phyloP scores from a whole-genome alignment of 2,329 filamentous ascomycete genomes.

The Colletotrichum salicis region DNA sequence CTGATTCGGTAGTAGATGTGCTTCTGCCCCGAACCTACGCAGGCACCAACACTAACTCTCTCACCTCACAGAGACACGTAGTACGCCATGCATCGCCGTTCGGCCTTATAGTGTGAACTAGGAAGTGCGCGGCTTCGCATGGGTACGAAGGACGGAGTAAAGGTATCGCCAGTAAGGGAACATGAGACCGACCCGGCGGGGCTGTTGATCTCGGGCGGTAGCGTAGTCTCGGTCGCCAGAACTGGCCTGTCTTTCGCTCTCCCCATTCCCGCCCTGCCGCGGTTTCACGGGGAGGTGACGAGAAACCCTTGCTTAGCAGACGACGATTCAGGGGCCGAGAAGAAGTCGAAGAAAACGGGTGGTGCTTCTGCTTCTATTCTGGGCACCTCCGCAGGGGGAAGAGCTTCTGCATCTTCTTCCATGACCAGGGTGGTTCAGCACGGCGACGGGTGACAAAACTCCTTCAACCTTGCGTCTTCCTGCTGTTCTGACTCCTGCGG shows the following conservation, averaged over 20 bases:
- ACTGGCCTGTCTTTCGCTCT: conserved; percentile 12
- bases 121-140: conserved; percentile 4
- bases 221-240: conserved; percentile 3
- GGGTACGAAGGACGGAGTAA: background rate
- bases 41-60: background rate
- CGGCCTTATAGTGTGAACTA: background rate
- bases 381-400: background rate
- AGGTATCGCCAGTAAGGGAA: background rate
- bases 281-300: conserved; percentile 26
- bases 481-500: background rate
- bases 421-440: conserved; percentile 8
- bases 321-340: conserved; percentile 2
- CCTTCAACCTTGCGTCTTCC: background rate
- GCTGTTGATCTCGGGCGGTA: conserved; percentile 6
- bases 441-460: background rate
- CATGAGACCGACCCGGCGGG: background rate
- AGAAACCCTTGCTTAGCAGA: conserved; percentile 16
- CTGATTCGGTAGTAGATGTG: background rate
- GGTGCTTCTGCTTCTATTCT: conserved; percentile 28
- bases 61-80: background rate
- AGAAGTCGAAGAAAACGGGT: background rate
- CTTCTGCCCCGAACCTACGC: background rate
- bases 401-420: conserved; percentile 6
- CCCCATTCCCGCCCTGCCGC: conserved; percentile 22
- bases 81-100: background rate